Conservation (phyloP, 2,329 filamentous ascomycete species). For the Furcasterigmium sp. region DNA sequence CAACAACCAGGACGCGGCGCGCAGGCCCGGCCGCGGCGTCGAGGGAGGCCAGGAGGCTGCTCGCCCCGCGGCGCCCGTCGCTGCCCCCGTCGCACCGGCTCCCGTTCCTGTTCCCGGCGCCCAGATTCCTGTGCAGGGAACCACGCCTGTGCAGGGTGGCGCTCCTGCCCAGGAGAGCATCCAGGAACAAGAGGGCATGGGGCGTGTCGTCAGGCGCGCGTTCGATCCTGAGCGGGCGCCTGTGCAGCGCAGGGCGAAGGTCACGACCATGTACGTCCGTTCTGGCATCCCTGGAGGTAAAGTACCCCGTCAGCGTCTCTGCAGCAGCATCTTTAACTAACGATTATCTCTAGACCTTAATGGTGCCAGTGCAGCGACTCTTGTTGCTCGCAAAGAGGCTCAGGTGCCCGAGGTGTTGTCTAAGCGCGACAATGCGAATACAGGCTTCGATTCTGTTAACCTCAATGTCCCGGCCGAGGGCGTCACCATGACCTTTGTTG, state of each 20-base stretch:
- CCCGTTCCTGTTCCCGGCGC: conserved; percentile 2
- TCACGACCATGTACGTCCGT: conserved; percentile 41
- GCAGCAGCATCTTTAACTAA: too few species aligned
- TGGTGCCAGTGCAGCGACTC: background rate
- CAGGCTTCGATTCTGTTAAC: conserved; percentile 33
- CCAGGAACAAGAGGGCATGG: too few species aligned
- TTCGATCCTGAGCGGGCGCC: conserved; percentile 15
- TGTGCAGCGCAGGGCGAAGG: conserved; percentile 30
- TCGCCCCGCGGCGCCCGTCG: conserved; percentile 1
- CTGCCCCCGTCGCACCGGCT: background rate
- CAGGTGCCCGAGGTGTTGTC: conserved; percentile 3
- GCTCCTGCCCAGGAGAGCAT: too few species aligned
- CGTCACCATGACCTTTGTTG: conserved; percentile 42
- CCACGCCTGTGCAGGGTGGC: too few species aligned
- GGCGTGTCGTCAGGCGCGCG: conserved; percentile 2
- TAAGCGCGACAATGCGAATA: conserved; percentile 6
- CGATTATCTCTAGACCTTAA: background rate
- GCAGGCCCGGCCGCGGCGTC: conserved; percentile 17
- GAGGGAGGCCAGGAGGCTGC: conserved; percentile 5
- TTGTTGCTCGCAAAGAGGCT: conserved; percentile 8
- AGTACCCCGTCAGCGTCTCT: conserved; percentile 14
- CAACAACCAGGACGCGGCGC: conserved; percentile 19
- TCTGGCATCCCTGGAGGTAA: conserved; percentile 36
- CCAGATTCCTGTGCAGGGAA: background rate
- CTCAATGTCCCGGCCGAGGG: conserved; percentile 38